Evolutionary conservation across 148 eudicot species (phyloP).

Genomic region (Spergularia bocconei): DNA sequence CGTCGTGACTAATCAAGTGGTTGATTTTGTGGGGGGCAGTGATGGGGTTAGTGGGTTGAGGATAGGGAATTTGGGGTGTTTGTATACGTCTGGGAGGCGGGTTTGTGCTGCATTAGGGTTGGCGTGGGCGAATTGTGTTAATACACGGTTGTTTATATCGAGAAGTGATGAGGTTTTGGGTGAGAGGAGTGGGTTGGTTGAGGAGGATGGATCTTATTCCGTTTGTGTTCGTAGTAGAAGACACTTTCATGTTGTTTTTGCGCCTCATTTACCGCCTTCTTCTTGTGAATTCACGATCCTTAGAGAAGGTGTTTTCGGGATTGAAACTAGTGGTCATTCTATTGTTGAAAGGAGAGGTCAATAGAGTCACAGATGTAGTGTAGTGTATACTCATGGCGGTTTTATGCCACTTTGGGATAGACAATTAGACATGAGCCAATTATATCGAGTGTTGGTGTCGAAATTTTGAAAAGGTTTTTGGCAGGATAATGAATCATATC

Average conservation of each 20-base stretch:
- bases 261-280: constrained; percentile 84
- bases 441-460: not conserved
- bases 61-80: constrained; percentile 56
- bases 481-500: not conserved
- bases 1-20: constrained; percentile 79
- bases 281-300: constrained; percentile 61
- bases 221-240: constrained; percentile 41
- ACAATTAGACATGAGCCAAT: not conserved
- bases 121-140: constrained; percentile 74
- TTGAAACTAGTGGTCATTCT: constrained; percentile 21
- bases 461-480: not conserved
- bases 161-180: constrained; percentile 48
- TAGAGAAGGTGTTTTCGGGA: constrained; percentile 71
- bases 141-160: constrained; percentile 72
- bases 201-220: constrained; percentile 30
- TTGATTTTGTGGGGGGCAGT: constrained; percentile 49
- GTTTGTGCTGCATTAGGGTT: constrained; percentile 84
- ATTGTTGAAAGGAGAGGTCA: not conserved
- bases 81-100: constrained; percentile 57
- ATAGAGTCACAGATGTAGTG: not conserved
- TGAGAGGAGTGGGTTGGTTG: constrained; percentile 35
- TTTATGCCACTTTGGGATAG: not conserved
- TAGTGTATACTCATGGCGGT: not conserved
- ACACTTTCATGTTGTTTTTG: constrained; percentile 57
- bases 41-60: constrained; percentile 44